Evolutionary conservation across 495 filamentous ascomycete genomes (phyloP).

Genomic region (Cercophora newfieldiana): DNA sequence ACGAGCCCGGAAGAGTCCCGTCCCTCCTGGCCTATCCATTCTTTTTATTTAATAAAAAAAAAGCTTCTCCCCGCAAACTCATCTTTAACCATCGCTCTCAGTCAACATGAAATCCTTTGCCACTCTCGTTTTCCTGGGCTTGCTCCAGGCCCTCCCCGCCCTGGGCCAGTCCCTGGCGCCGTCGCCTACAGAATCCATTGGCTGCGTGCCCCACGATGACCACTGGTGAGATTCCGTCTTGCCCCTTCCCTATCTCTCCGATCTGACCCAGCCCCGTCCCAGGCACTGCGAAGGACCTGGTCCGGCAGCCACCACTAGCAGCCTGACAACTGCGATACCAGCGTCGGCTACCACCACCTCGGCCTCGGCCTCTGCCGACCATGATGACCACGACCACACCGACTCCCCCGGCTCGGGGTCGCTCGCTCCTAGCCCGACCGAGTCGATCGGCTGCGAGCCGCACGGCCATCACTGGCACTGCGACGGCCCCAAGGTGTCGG

Average conservation of each 20-base stretch:
- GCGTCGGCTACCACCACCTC: neutral
- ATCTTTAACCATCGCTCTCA: too few relatives aligned
- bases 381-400: neutral
- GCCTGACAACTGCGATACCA: neutral
- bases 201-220: conserved; percentile 1
- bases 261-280: neutral
- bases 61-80: neutral
- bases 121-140: neutral
- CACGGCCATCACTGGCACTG: neutral
- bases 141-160: neutral
- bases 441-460: neutral
- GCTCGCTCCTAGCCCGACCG: neutral
- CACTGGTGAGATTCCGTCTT: neutral
- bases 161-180: neutral
- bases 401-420: neutral
- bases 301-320: neutral
- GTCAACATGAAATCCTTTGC: neutral
- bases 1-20: neutral
- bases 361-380: neutral
- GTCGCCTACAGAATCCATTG: neutral
- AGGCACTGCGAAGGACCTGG: neutral
- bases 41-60: neutral
- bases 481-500: neutral
- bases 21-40: neutral
- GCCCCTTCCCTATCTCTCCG: neutral